Evolutionary conservation across 371 early-diverging fungal species (phyloP), one percentile per base, ranked within the genome.

Genomic region (Mucor irregularis): DNA sequence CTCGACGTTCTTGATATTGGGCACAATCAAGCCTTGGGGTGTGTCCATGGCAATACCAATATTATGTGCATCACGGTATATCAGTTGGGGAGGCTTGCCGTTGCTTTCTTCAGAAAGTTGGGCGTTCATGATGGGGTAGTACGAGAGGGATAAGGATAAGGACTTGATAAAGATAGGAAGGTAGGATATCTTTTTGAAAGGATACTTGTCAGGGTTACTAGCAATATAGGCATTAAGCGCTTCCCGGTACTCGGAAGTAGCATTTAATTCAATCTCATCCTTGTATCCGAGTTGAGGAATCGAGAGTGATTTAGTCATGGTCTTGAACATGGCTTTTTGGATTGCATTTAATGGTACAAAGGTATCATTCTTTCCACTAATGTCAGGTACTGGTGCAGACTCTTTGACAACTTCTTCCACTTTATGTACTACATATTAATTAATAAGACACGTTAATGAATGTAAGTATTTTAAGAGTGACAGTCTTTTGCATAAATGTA

Each of bases 41-140:
- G 97, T 93, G 65, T 97, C 98, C 92, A 97, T 93, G 25, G 98
- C 98, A 28, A 97, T 68, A 31, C 95, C 93, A 53, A 97, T 89
- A 71, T 96, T 92, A 68, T 96, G 96, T 1, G 72, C 62, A 4
- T 80, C 70, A 35, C 93, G 80, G 69, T 88, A 94, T 49, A 74
- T 69, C 33, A 94, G 64, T 62, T 81, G 71, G 13, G 38, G 28
- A 1, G 21, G 17, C 14, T 16, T 9, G 1, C 30, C 31, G 2
- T 29, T n/a, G 31, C 10, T n/a, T n/a, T 10, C 5, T 22, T 56
- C 31, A 25, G 11, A n/a, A 1, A 54, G 30, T 19, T 50, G 30
- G 9, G 94, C 87, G 60, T 97, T 97, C 51, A 96, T 62, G 17
- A 95, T 78, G 11, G 96, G 96, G 71, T 76, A 94, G 42, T 87